Base-by-base conservation (phyloP, 352 stramenopile species). In the Pythium monospermum region DNA sequence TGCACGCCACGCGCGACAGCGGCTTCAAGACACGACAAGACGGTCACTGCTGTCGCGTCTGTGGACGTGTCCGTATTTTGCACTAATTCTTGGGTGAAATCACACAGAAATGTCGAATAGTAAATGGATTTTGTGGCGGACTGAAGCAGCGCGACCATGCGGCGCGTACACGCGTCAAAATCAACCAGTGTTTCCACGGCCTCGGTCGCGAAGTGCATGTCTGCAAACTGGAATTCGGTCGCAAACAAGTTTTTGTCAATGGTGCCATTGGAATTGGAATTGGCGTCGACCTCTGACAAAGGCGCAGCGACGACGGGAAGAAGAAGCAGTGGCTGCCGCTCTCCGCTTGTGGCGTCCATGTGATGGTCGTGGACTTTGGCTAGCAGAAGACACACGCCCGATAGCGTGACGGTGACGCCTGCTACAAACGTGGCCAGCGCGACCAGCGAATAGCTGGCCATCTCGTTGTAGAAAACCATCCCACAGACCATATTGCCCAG, bases 101-200 rank as follows among this genome's bases (percentile, higher is more conserved):
- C 79, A 48, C 79, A 91, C 22, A 91, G 63, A 50, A 91, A 91
- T 4, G 79, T 91, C 42, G 79, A 91, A 54, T 90, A 90, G 64
- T 84, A 86, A 36, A 90, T 74, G 0, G 70, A 84, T 26, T 64
- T 74, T 3, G 55, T 63, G 5, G 79, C 76, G 0, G 74, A 80
- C 25, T 68, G 59, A 2, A 91, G 41, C 12, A 91, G 64, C 19
- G 66, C 44, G 13, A 88, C 73, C 44, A 91, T 84, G 8, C 61
- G 49, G 15, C 61, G 66, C 55, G 85, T 83, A 45, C 79, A 91
- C 45, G 73, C 74, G 2, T 79, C 64, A 44, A 91, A 87, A 47
- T 91, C 79, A 0, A 57, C 57, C 26, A 82, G 61, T 32, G 71
- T 68, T 16, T 59, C 61, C 27, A 87, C 45, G 42, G 66, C 53